Evolutionary conservation across 495 filamentous ascomycete genomes (phyloP).

Genomic region (Pyrenula aspistea): DNA sequence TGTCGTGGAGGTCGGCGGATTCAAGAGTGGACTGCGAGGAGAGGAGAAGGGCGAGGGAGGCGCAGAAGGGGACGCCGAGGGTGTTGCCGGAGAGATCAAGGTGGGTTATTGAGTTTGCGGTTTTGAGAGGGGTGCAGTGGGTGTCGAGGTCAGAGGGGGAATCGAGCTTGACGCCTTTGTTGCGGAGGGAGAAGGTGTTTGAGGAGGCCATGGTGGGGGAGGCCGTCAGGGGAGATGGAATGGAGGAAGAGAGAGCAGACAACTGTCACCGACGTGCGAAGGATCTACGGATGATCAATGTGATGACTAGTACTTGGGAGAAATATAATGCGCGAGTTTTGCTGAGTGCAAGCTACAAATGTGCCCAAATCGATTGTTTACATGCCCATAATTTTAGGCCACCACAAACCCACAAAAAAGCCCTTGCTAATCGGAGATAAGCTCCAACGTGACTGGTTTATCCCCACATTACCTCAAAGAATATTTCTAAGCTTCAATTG

Average conservation of each 20-base stretch:
- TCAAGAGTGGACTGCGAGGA: constrained; percentile 68
- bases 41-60: constrained; percentile 68
- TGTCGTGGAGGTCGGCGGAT: constrained; percentile 85
- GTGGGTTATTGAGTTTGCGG: constrained; percentile 66
- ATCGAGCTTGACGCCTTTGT: constrained; percentile 82
- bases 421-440: neutral
- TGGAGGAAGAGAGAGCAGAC: too few relatives aligned
- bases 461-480: neutral
- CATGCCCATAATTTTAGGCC: neutral
- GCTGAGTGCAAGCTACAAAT: too few relatives aligned
- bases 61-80: constrained; percentile 74
- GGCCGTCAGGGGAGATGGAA: neutral
- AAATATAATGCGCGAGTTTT: too few relatives aligned
- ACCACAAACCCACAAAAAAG: neutral
- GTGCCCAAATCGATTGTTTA: too few relatives aligned
- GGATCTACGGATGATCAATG: too few relatives aligned
- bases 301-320: too few relatives aligned
- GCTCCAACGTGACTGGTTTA: too few relatives aligned
- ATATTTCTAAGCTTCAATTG: neutral
- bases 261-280: too few relatives aligned
- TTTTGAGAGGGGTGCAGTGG: constrained; percentile 64
- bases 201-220: constrained; percentile 40
- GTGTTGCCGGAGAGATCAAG: constrained; percentile 82
- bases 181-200: constrained; percentile 82
- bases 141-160: constrained; percentile 72